A percentile compares a stretch with the other conserved stretches of the same genome.
These are phyloP conservation scores for Petunia hybrid DNA, from an alignment of 305 asterid species.

Conservation along the genomic window DNA sequence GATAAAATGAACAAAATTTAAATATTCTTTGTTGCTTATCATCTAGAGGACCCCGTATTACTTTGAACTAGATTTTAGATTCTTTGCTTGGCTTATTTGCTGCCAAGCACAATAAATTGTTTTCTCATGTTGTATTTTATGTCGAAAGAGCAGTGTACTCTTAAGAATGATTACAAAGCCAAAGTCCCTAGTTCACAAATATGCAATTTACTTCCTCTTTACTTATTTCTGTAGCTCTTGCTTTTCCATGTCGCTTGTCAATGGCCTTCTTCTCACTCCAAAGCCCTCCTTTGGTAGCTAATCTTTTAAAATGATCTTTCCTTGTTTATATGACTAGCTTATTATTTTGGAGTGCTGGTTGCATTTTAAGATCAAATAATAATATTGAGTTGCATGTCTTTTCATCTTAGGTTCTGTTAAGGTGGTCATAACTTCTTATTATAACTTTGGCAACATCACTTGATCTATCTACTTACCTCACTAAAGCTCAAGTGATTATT, in stretches of 20 bases:
- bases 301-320: background rate
- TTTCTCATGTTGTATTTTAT: slow-evolving; percentile 5
- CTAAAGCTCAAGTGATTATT: no score
- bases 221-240: background rate
- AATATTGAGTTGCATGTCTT: no score
- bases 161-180: background rate
- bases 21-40: background rate
- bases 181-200: background rate
- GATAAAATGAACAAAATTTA: background rate
- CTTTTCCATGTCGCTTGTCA: background rate
- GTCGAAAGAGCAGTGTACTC: background rate
- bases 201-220: background rate
- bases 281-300: background rate
- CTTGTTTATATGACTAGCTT: background rate
- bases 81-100: slow-evolving; percentile 23
- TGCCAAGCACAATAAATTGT: slow-evolving; percentile 28
- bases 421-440: no score
- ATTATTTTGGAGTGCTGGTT: background rate
- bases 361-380: no score
- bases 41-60: slow-evolving; percentile 5
- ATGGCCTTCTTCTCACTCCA: background rate
- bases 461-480: no score
- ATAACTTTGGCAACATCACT: no score
- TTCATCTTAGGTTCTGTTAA: no score
- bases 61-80: slow-evolving; percentile 1